A percentile compares a stretch with the other conserved stretches of the same genome.
Evolutionary conservation across 2,329 filamentous ascomycete species (phyloP).

Genomic region (Colletotrichum spaethianum): DNA sequence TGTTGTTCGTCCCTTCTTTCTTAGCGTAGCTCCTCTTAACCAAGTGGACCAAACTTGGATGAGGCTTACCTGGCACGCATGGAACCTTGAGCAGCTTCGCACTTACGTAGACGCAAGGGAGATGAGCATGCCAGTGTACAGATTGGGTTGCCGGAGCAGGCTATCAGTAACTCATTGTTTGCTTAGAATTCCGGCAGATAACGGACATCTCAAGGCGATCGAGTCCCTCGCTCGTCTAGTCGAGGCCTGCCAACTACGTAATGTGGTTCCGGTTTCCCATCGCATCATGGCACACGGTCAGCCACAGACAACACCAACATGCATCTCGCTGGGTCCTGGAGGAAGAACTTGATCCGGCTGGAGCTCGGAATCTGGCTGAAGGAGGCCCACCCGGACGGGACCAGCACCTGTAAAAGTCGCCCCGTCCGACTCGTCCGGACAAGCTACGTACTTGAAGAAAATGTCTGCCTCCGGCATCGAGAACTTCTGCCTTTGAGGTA

Average conservation of each 20-base stretch:
- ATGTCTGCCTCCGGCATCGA: conserved; percentile 12
- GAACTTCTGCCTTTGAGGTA: not conserved
- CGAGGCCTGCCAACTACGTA: conserved; percentile 5
- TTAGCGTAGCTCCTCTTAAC: conserved; percentile 6
- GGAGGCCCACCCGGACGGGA: conserved; percentile 38
- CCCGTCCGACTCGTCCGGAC: conserved; percentile 39
- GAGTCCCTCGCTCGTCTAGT: not conserved
- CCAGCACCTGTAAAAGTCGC: conserved; percentile 33
- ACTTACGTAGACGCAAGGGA: conserved; percentile 33
- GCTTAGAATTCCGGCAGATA: not conserved
- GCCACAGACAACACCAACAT: conserved; percentile 25
- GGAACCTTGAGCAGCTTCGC: conserved; percentile 14
- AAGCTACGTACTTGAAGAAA: conserved; percentile 8
- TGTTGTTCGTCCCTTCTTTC: conserved; percentile 28
- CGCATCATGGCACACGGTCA: conserved; percentile 19
- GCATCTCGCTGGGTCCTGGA: conserved; percentile 30
- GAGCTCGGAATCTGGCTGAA: conserved; percentile 37
- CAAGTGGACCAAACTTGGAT: conserved; percentile 27
- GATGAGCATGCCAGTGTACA: conserved; percentile 31
- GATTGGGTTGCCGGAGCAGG: not conserved
- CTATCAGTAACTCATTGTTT: not conserved
- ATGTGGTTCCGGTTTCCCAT: conserved; percentile 6
- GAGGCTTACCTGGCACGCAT: conserved; percentile 27
- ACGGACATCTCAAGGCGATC: not conserved
- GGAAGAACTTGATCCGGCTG: conserved; percentile 30